These are phyloP conservation scores for Hypoxylon lenormandii DNA, from an alignment of 495 filamentous ascomycete genomes.

Conservation along the genomic window DNA sequence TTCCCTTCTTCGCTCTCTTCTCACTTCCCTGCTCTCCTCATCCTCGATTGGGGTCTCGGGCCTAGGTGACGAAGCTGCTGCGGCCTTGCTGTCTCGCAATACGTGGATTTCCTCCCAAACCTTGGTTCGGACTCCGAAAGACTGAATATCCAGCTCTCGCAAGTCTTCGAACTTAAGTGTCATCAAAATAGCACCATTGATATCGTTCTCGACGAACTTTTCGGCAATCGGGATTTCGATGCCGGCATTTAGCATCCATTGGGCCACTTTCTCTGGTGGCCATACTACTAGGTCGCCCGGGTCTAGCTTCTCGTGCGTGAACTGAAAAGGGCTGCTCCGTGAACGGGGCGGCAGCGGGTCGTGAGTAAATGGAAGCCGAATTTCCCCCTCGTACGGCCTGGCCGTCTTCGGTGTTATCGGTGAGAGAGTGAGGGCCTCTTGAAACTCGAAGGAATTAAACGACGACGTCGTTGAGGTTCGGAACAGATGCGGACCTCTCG, in stretches of 20 bases:
- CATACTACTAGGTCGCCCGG: slow-evolving; percentile 70
- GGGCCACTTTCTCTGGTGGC: slow-evolving; percentile 79
- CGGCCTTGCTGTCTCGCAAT: slow-evolving; percentile 69
- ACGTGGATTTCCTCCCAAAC: slow-evolving; percentile 85
- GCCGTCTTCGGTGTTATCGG: slow-evolving; percentile 66
- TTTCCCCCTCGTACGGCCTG: slow-evolving; percentile 48
- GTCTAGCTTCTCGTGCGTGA: slow-evolving; percentile 68
- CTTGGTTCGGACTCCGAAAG: slow-evolving; percentile 88
- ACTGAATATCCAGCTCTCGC: slow-evolving; percentile 92
- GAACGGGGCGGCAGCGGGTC: slow-evolving; percentile 54
- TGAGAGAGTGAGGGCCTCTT: slow-evolving; percentile 73
- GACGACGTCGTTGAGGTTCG: slow-evolving; percentile 66
- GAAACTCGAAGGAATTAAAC: slow-evolving; percentile 65
- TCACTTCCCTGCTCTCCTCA: slow-evolving; percentile 58
- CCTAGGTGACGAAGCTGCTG: slow-evolving; percentile 61
- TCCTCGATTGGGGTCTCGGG: slow-evolving; percentile 69
- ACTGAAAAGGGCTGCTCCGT: slow-evolving; percentile 59
- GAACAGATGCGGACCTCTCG: slow-evolving; percentile 90
- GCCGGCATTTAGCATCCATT: slow-evolving; percentile 79
- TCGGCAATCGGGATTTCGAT: slow-evolving; percentile 80
- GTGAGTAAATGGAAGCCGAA: slow-evolving; percentile 50
- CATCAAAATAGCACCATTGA: slow-evolving; percentile 83
- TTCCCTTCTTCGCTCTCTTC: slow-evolving; percentile 54
- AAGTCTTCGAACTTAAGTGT: slow-evolving; percentile 90
- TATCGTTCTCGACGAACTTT: slow-evolving; percentile 89